phyloP scores from a whole-genome alignment of 768 basidiomycete genomes.

The Suillus subalutaceus region DNA sequence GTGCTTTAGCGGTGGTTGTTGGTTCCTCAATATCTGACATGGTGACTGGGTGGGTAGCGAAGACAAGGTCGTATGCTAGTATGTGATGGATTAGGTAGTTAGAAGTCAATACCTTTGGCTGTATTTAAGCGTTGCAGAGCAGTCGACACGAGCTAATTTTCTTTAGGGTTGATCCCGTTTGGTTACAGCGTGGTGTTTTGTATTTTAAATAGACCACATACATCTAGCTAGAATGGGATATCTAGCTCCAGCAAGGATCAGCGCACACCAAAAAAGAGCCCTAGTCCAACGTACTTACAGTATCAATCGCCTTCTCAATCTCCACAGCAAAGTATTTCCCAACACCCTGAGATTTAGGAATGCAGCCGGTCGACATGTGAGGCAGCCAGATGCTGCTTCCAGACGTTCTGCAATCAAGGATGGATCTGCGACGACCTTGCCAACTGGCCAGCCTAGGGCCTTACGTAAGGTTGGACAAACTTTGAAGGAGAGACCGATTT shows the following conservation, averaged over 20 bases:
- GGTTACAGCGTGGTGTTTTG: not conserved
- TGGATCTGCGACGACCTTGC: conserved; percentile 33
- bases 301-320: conserved; percentile 32
- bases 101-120: no score
- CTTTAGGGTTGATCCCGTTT: not conserved
- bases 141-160: not conserved
- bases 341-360: conserved; percentile 35
- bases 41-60: no score
- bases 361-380: conserved; percentile 33
- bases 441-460: not conserved
- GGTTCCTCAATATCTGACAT: no score
- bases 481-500: no score
- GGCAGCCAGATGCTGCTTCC: conserved; percentile 29
- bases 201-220: not conserved
- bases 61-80: no score
- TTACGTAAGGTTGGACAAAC: no score
- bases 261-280: conserved; percentile 10
- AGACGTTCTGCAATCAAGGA: conserved; percentile 34
- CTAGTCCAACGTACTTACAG: conserved; percentile 18
- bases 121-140: not conserved
- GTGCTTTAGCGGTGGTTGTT: conserved; percentile 11
- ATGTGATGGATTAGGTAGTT: no score
- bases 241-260: conserved; percentile 28
- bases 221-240: conserved; percentile 24
- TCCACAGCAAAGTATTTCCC: conserved; percentile 33